Conservation (phyloP, 306 rosid species). For the Cotoneaster glaucophyllus region DNA sequence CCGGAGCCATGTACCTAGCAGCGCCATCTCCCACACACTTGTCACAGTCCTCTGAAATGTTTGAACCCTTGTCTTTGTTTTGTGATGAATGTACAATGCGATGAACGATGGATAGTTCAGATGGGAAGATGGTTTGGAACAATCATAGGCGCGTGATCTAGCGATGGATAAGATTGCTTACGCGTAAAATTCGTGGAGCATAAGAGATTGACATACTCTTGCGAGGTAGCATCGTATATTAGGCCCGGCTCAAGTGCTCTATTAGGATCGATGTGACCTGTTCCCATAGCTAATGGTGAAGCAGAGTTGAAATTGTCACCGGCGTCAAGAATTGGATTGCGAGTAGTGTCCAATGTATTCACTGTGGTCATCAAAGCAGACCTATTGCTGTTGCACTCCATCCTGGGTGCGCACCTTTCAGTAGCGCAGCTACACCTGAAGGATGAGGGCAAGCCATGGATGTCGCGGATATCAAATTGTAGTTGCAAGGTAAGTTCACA, state of each 20-base stretch:
- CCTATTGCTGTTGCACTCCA: conserved; percentile 51
- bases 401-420: conserved; percentile 35
- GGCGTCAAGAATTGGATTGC: conserved; percentile 25
- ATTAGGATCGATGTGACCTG: conserved; percentile 44
- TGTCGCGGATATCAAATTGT: conserved; percentile 41
- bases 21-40: conserved; percentile 40
- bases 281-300: conserved; percentile 44
- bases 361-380: conserved; percentile 54
- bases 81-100: not conserved
- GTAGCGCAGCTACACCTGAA: conserved; percentile 37
- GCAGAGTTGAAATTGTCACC: conserved; percentile 18
- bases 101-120: conserved; percentile 52
- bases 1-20: conserved; percentile 14
- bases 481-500: conserved; percentile 19
- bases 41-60: conserved; percentile 38
- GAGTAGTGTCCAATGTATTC: conserved; percentile 30
- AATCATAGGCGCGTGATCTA: conserved; percentile 25
- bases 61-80: not conserved
- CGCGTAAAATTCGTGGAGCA: conserved; percentile 23
- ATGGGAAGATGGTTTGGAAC: conserved; percentile 34
- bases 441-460: conserved; percentile 59
- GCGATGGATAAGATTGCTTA: conserved; percentile 31
- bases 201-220: conserved; percentile 45
- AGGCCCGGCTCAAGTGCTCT: conserved; percentile 49
- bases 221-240: conserved; percentile 41